phyloP scores from a whole-genome alignment of 2,329 filamentous ascomycete species.

The Botryotinia calthae region DNA sequence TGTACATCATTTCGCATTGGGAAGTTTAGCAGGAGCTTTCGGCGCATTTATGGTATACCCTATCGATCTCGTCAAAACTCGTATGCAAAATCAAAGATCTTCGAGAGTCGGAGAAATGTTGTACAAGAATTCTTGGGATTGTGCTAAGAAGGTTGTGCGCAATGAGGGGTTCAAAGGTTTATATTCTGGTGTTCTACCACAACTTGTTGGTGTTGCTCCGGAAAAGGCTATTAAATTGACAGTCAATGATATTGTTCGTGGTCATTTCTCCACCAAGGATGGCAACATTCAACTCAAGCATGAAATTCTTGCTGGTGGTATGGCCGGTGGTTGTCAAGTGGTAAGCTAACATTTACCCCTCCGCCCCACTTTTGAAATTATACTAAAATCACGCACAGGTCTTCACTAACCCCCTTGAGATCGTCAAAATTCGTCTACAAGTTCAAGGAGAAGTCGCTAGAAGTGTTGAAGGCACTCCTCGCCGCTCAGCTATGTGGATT shows the following conservation, averaged over 20 bases:
- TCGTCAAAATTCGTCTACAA: slow-evolving; percentile 98
- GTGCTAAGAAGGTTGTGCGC: slow-evolving; percentile 84
- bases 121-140: slow-evolving; percentile 98
- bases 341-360: slow-evolving; percentile 53
- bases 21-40: slow-evolving; percentile 89
- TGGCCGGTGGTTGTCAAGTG: slow-evolving; percentile 92
- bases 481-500: slow-evolving; percentile 96
- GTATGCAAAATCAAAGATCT: slow-evolving; percentile 94
- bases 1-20: slow-evolving; percentile 84
- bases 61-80: slow-evolving; percentile 97
- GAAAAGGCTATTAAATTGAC: slow-evolving; percentile 99
- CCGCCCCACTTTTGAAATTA: background rate
- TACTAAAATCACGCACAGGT: slow-evolving; percentile 52
- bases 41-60: slow-evolving; percentile 99
- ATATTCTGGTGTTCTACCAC: slow-evolving; percentile 92
- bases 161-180: slow-evolving; percentile 89
- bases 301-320: slow-evolving; percentile 85
- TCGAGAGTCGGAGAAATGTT: slow-evolving; percentile 78
- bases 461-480: slow-evolving; percentile 74
- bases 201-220: slow-evolving; percentile 95
- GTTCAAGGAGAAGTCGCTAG: slow-evolving; percentile 96
- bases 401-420: slow-evolving; percentile 97
- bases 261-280: slow-evolving; percentile 69
- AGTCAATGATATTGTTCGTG: slow-evolving; percentile 89
- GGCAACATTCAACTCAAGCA: slow-evolving; percentile 67